A percentile compares a stretch with the other conserved stretches of the same genome.
These are phyloP conservation scores for Boletus smithii DNA, from an alignment of 1,284 basidiomycete species.

Conservation along the genomic window DNA sequence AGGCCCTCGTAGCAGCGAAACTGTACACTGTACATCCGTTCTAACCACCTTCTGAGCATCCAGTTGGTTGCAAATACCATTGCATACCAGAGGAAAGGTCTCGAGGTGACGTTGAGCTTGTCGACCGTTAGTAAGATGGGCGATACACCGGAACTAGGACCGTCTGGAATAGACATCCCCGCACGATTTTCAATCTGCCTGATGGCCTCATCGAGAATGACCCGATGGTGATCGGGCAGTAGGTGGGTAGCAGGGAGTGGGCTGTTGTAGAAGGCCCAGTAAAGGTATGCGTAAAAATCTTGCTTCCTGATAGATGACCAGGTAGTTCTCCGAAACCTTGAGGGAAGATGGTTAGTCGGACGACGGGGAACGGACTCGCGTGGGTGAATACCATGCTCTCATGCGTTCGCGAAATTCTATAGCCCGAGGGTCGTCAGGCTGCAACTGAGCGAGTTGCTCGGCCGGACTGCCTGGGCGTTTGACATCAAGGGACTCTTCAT, in stretches of 20 bases:
- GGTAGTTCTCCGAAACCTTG: conserved; percentile 68
- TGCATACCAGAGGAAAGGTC: conserved; percentile 74
- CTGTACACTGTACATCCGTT: conserved; percentile 46
- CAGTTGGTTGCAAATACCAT: conserved; percentile 56
- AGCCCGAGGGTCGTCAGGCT: conserved; percentile 65
- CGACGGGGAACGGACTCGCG: background rate
- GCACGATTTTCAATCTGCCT: conserved; percentile 70
- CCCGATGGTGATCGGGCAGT: conserved; percentile 44
- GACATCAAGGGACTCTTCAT: conserved; percentile 52
- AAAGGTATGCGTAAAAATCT: conserved; percentile 75
- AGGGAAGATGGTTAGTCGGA: conserved; percentile 8
- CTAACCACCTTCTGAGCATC: conserved; percentile 44
- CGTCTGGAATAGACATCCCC: conserved; percentile 62
- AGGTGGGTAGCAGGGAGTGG: conserved; percentile 51
- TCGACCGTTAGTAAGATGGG: conserved; percentile 80
- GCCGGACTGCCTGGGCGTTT: conserved; percentile 59
- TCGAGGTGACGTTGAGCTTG: conserved; percentile 61
- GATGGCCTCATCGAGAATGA: conserved; percentile 57
- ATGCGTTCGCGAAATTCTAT: conserved; percentile 72
- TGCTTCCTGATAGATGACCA: conserved; percentile 70
- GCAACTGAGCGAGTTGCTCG: conserved; percentile 55
- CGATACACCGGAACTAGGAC: conserved; percentile 51
- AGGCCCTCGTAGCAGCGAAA: conserved; percentile 53
- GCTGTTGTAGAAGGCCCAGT: conserved; percentile 79
- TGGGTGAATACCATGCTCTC: conserved; percentile 49